Percentiles rank a stretch among this genome's conserved stretches.
phyloP scores from a whole-genome alignment of 352 stramenopile species.

The Globisporangium spiculum region DNA sequence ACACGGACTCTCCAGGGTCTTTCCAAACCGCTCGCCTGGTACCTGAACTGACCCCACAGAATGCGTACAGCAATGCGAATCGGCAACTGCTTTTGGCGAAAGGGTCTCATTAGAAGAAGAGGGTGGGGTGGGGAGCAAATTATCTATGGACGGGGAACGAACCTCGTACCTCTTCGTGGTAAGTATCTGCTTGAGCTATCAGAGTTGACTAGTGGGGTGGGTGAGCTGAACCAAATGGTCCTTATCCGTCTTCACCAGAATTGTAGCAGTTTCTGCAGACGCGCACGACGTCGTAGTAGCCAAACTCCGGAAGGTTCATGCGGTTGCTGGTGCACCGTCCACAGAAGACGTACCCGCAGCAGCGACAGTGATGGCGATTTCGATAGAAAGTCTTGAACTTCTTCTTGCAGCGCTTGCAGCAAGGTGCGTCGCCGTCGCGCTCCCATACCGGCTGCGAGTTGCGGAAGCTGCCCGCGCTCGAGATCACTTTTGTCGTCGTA shows the following conservation, averaged over 20 bases:
- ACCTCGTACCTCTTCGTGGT: not conserved
- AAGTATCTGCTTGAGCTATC: not conserved
- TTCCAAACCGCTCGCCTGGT: conserved; percentile 28
- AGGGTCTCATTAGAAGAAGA: not conserved
- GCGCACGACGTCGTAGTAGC: conserved; percentile 84
- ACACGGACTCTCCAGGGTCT: conserved; percentile 11
- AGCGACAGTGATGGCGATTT: conserved; percentile 80
- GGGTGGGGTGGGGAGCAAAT: not conserved
- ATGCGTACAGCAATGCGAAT: conserved; percentile 40
- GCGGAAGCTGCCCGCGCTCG: conserved; percentile 48
- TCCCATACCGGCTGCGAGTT: conserved; percentile 85
- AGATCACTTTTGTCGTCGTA: conserved; percentile 66
- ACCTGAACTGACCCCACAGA: conserved; percentile 42
- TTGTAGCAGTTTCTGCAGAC: conserved; percentile 83
- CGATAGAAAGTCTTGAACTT: conserved; percentile 86
- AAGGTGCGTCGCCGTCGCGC: conserved; percentile 73
- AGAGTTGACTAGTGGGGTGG: not conserved
- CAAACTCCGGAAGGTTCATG: conserved; percentile 86
- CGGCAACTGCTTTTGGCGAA: conserved; percentile 36
- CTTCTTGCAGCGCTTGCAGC: conserved; percentile 88
- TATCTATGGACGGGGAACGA: not conserved
- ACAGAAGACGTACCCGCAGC: conserved; percentile 85
- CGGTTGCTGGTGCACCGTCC: conserved; percentile 75
- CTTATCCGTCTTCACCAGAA: conserved; percentile 57
- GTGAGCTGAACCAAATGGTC: not conserved